Evolutionary conservation across 2,329 filamentous ascomycete genomes (phyloP), one percentile per base, ranked within the genome.

Genomic region (Epichloe bromicola): DNA sequence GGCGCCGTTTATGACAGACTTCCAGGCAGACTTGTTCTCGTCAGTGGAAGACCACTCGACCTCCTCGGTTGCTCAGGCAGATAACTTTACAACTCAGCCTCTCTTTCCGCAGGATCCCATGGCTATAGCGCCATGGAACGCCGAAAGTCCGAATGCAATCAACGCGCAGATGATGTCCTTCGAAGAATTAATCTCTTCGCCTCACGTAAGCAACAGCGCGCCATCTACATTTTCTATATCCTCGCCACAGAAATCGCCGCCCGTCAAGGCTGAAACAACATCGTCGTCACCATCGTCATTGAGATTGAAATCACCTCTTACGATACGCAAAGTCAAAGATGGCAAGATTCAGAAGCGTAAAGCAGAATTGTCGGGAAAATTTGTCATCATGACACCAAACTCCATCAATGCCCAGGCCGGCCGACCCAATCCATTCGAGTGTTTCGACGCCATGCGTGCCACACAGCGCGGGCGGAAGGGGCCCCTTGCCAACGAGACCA

Each of bases 381-480:
- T 79, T 58, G 70, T 79, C 57, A 75, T 79, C 53, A 70, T 79
- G 50, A 79, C 75, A 1, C 75, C 76, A 4, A 72, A 69, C 39
- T 72, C 73, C 23, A 77, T 79, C 61, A 71, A 67, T 56, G 71
- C 73, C n/a, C 70, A 73, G 49, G 68, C 70, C 17, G 73, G 73
- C 45, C 71, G 69, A 41, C 68, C 70, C 41, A 78, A 77, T 58
- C 70, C 71, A 2, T 79, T 71, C 53, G 75, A 79, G 52, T 78
- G 75, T 56, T 74, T 78, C 58, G 75, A 79, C 57, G 70, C 70
- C 15, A 69, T 74, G 65, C 68, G 73, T 23, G 70, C 72, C 5
- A 74, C 74, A 7, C 75, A 78, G 54, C 70, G 74, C 50, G 77
- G 77, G 2, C 70, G 77, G 48, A 80, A 80, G 58, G 77, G 77